phyloP scores from a whole-genome alignment of 331 rosid genomes.

The Telfairia occidentalis region DNA sequence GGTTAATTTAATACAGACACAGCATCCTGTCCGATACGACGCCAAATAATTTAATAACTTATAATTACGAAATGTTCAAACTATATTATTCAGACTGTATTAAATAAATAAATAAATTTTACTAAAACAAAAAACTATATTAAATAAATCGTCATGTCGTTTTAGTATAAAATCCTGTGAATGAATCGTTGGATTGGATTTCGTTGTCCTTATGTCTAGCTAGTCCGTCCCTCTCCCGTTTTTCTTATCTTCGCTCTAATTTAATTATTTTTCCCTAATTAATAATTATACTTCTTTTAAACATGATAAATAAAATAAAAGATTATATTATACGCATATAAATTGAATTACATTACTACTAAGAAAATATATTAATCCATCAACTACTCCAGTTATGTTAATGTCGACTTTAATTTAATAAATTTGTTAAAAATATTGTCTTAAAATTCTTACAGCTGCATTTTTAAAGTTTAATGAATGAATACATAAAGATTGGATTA shows the following conservation, averaged over 20 bases:
- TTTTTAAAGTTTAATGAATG: too few species aligned
- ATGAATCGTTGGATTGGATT: background rate
- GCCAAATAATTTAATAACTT: background rate
- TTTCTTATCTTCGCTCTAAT: background rate
- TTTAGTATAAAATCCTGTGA: background rate
- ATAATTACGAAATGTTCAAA: background rate
- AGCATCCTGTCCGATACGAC: background rate
- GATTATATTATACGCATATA: too few species aligned
- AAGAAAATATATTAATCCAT: too few species aligned
- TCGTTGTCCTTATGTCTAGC: background rate
- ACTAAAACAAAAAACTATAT: background rate
- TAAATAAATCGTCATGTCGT: background rate
- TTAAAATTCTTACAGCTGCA: too few species aligned
- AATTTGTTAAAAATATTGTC: too few species aligned
- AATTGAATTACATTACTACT: too few species aligned
- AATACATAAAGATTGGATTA: too few species aligned
- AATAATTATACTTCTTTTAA: background rate
- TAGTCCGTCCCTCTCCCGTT: background rate
- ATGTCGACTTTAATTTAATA: too few species aligned
- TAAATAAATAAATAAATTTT: background rate
- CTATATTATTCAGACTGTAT: too few species aligned
- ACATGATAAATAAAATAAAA: too few species aligned
- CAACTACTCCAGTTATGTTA: too few species aligned
- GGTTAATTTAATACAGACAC: background rate
- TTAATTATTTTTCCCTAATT: background rate